These are phyloP conservation scores for Ammopiptanthus mongolicus DNA, from an alignment of 306 rosid genomes.

Conservation along the genomic window DNA sequence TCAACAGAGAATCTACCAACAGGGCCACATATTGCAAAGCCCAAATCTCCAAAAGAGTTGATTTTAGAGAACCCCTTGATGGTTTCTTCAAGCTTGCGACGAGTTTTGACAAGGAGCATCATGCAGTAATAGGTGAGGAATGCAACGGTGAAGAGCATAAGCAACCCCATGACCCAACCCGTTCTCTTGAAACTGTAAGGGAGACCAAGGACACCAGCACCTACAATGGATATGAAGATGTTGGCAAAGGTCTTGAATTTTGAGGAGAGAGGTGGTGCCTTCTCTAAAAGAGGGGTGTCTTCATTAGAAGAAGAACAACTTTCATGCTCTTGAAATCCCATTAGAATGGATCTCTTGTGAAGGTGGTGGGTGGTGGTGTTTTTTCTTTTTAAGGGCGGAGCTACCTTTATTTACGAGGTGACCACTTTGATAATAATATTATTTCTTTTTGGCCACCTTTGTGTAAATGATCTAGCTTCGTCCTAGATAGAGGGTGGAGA, in stretches of 20 bases:
- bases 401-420: too few relatives aligned
- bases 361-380: not conserved
- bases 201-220: conserved; percentile 62
- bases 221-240: conserved; percentile 59
- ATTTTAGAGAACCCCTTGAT: conserved; percentile 21
- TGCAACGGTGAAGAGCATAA: conserved; percentile 47
- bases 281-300: conserved; percentile 38
- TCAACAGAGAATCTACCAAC: conserved; percentile 42
- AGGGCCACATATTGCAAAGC: conserved; percentile 38
- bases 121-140: conserved; percentile 57
- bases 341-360: not conserved
- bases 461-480: too few relatives aligned
- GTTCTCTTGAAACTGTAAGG: conserved; percentile 63
- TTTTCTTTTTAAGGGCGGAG: too few relatives aligned
- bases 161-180: conserved; percentile 53
- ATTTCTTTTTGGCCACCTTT: too few relatives aligned
- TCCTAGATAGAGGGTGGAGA: not conserved
- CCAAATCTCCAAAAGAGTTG: conserved; percentile 61
- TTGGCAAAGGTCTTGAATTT: conserved; percentile 60
- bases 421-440: too few relatives aligned
- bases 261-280: conserved; percentile 39
- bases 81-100: conserved; percentile 55
- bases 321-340: not conserved
- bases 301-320: conserved; percentile 5
- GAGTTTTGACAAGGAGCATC: conserved; percentile 63